phyloP scores from a whole-genome alignment of 139 green algal genomes.

The Limnomonas spitsbergensis region DNA sequence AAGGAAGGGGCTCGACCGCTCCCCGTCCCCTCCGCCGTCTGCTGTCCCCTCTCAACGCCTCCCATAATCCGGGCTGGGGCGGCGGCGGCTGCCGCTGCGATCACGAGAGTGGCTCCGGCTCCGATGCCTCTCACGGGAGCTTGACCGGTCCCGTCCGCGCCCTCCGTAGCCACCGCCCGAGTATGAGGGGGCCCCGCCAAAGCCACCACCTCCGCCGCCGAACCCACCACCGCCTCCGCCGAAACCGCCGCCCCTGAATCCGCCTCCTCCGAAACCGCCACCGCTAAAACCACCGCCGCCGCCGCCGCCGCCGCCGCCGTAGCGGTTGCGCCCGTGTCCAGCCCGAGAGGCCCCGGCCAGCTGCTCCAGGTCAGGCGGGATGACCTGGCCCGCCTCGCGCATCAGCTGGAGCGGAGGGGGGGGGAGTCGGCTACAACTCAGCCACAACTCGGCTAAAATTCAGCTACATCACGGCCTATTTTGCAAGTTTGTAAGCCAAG shows the following conservation, averaged over 20 bases:
- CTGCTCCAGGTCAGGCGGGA: constrained; percentile 54
- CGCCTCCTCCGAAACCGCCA: constrained; percentile 26
- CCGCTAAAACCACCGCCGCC: constrained; percentile 27
- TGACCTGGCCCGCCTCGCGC: constrained; percentile 56
- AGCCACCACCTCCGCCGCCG: constrained; percentile 33
- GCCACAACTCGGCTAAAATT: no score
- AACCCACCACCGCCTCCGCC: constrained; percentile 38
- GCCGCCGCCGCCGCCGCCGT: constrained; percentile 33
- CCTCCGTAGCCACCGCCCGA: constrained; percentile 13
- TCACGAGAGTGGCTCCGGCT: constrained; percentile 13
- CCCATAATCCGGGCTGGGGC: not conserved
- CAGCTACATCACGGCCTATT: no score
- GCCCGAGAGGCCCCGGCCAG: constrained; percentile 35
- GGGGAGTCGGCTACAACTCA: no score
- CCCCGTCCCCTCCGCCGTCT: constrained; percentile 7
- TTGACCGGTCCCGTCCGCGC: constrained; percentile 4
- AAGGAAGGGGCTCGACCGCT: constrained; percentile 15
- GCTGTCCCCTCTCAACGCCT: constrained; percentile 6
- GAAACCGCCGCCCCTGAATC: constrained; percentile 21
- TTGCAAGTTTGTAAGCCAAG: no score
- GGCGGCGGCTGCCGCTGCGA: constrained; percentile 8
- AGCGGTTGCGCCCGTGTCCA: constrained; percentile 38
- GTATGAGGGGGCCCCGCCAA: not conserved
- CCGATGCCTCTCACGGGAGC: constrained; percentile 16
- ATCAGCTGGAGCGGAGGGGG: no score